phyloP scores from a whole-genome alignment of 2,329 filamentous ascomycete species.

The Xylariales sp. region DNA sequence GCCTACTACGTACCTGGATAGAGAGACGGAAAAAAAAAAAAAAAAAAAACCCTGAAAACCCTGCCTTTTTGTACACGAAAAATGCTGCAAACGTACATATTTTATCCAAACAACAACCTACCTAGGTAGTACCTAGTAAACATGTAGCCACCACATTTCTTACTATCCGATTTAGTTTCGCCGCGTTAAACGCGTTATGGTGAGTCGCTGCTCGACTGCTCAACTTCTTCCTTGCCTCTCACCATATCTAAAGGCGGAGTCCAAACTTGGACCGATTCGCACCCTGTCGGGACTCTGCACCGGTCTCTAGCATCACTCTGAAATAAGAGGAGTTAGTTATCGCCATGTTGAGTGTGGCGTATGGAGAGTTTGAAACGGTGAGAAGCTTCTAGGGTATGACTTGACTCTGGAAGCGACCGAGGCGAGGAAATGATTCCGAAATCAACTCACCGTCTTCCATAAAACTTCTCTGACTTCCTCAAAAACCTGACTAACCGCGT shows the following conservation, averaged over 20 bases:
- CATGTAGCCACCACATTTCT: background rate
- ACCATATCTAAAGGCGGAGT: constrained; percentile 36
- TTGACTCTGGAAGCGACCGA: background rate
- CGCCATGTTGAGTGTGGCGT: background rate
- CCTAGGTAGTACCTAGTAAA: background rate
- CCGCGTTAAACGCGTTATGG: constrained; percentile 29
- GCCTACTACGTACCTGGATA: no score
- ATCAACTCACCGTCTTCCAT: constrained; percentile 73
- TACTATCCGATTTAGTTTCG: background rate
- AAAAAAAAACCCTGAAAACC: no score
- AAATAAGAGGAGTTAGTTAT: background rate
- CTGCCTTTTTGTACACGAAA: background rate
- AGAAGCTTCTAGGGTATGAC: background rate
- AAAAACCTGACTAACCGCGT: constrained; percentile 85
- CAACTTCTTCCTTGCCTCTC: constrained; percentile 37
- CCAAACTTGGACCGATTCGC: constrained; percentile 63
- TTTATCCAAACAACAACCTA: background rate
- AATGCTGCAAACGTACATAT: background rate
- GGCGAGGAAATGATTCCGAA: background rate
- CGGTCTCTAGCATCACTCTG: constrained; percentile 60
- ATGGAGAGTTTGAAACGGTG: background rate
- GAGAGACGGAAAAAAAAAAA: no score
- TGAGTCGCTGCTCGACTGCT: constrained; percentile 51
- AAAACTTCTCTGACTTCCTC: constrained; percentile 82
- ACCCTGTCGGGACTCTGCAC: constrained; percentile 74